Percentiles rank a stretch among this genome's conserved stretches.
Conservation (phyloP, 2,329 filamentous ascomycete genomes). For the Cyphellophora attinorum region DNA sequence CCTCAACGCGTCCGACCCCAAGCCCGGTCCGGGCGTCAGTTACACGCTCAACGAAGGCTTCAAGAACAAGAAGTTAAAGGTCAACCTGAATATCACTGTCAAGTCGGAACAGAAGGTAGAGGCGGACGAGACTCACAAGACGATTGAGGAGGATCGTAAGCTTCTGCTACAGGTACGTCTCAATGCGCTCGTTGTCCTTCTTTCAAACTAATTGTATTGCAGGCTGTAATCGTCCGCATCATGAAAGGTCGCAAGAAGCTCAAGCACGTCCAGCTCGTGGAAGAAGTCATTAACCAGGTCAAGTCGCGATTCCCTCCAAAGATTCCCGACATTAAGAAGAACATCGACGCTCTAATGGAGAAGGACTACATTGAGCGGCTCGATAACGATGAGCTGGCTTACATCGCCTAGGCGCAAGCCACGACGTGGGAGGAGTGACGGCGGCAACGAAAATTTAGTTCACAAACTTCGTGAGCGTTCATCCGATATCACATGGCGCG, state of each 20-base stretch:
- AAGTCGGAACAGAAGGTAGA: slow-evolving; percentile 96
- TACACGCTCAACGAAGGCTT: slow-evolving; percentile 89
- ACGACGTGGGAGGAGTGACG: no score
- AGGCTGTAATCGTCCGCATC: slow-evolving; percentile 98
- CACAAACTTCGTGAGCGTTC: no score
- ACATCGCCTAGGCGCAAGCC: slow-evolving; percentile 81
- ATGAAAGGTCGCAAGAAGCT: slow-evolving; percentile 99
- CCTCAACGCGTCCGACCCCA: slow-evolving; percentile 62
- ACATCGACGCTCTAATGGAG: slow-evolving; percentile 95
- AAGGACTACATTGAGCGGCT: slow-evolving; percentile 97
- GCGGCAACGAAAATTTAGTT: no score
- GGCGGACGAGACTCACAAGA: slow-evolving; percentile 96
- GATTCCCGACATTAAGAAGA: slow-evolving; percentile 96
- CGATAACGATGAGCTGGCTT: slow-evolving; percentile 88
- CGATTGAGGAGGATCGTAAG: slow-evolving; percentile 96
- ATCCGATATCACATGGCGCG: no score
- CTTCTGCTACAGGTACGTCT: slow-evolving; percentile 80
- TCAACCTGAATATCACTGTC: slow-evolving; percentile 91
- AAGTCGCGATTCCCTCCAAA: slow-evolving; percentile 87
- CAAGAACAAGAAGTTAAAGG: slow-evolving; percentile 96
- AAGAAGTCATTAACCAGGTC: slow-evolving; percentile 93
- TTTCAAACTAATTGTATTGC: slow-evolving; percentile 4
- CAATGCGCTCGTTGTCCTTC: slow-evolving; percentile 20
- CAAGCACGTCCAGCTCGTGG: slow-evolving; percentile 91
- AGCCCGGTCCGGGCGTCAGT: slow-evolving; percentile 65